phyloP scores from a whole-genome alignment of 306 rosid genomes.

The Quercus aquifolioides region DNA sequence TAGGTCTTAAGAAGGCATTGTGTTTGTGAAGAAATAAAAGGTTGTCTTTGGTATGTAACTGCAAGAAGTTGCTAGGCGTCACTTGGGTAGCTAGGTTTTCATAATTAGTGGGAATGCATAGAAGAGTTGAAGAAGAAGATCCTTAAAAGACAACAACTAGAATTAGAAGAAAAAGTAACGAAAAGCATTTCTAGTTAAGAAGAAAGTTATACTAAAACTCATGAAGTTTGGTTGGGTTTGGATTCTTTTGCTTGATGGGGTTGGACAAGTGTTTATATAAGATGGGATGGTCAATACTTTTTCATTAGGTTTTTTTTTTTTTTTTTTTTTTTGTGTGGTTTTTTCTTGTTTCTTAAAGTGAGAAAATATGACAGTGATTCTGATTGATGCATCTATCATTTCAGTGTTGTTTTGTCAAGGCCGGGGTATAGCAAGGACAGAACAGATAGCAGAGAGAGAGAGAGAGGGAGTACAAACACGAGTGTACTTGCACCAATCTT shows the following conservation, averaged over 20 bases:
- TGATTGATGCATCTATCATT: constrained; percentile 77
- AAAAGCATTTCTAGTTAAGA: constrained; percentile 10
- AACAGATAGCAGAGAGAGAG: constrained; percentile 29
- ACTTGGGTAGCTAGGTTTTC: constrained; percentile 31
- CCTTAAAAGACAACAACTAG: constrained; percentile 10
- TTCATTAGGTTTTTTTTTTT: not conserved
- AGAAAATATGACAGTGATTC: constrained; percentile 34
- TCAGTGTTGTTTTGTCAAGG: constrained; percentile 91
- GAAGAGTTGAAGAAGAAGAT: constrained; percentile 16
- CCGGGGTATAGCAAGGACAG: constrained; percentile 67
- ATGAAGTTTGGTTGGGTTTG: not conserved
- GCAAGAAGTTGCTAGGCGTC: constrained; percentile 23
- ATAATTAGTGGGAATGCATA: constrained; percentile 31
- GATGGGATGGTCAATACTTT: not conserved
- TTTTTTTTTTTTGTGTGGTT: not conserved
- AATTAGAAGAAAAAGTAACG: constrained; percentile 24
- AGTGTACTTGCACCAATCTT: not conserved
- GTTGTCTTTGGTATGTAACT: constrained; percentile 11
- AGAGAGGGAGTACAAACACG: constrained; percentile 19
- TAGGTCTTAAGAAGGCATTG: not conserved
- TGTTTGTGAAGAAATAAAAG: constrained; percentile 10
- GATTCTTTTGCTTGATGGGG: not conserved
- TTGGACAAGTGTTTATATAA: constrained; percentile 42
- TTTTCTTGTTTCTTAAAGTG: constrained; percentile 20
- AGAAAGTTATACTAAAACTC: constrained; percentile 8